Base-by-base conservation (phyloP, 208 protist species). In the Lotmaria passim region DNA sequence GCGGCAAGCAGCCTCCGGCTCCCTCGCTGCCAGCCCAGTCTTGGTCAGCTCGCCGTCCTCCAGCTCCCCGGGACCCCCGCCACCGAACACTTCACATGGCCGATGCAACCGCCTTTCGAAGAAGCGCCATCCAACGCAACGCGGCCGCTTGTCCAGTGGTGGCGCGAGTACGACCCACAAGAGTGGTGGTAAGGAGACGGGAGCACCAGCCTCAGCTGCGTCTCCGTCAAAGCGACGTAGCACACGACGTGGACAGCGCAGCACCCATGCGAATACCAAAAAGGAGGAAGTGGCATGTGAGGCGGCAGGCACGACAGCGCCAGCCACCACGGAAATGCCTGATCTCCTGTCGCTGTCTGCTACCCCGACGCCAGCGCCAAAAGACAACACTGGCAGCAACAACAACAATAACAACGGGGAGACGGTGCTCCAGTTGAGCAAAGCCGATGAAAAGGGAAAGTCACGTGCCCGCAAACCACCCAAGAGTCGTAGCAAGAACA, bases 1-100 rank as follows among this genome's bases (percentile, higher is more conserved):
- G 31, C 68, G 31, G 7, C 34, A 51, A 24, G 50, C 38, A 10
- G 50, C 23, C 56, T 10, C 60, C 15, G 64, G 66, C 33, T 41
- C 56, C n/a, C 30, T 60, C 23, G 52, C 75, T 30, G 65, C 69
- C 38, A 75, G 56, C 52, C 58, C 64, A 19, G 30, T 23, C 33
- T 14, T 59, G 4, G 52, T 64, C 30, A 46, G 24, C 55, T 64
- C 71, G 2, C 62, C 55, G n/a, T 41, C 51, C 6, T 55, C 21
- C 44, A 53, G 11, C 44, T 38, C 30, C 0, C 38, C 38, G 36
- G 4, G 21, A 56, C 24, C 36, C 28, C 24, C 41, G 17, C 15
- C 41, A 3, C 51, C 57, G 41, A 4, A n/a, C n/a, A n/a, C 39
- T 23, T 34, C 41, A 7, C 26, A 8, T 11, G 21, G 31, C 0